These are phyloP conservation scores for Boletus mariae DNA, from an alignment of 1,284 basidiomycete genomes.

Conservation along the genomic window DNA sequence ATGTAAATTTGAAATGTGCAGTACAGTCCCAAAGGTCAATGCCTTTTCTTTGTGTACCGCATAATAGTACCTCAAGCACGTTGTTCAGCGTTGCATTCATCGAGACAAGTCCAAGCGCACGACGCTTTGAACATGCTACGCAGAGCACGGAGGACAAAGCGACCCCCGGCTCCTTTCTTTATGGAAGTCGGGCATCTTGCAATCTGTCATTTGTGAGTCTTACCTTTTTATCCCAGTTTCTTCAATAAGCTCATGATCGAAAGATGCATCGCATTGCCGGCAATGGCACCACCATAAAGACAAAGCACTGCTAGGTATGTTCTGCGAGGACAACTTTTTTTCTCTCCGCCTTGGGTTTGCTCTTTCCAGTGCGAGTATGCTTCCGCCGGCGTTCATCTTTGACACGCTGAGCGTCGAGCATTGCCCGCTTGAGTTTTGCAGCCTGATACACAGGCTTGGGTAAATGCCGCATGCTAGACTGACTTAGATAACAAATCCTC, in stretches of 20 bases:
- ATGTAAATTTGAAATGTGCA: too few species aligned
- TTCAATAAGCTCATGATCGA: not conserved
- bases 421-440: conserved; percentile 84
- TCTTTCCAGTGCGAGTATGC: conserved; percentile 80
- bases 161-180: too few species aligned
- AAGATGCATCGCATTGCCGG: conserved; percentile 8
- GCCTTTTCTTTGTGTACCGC: too few species aligned
- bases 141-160: too few species aligned
- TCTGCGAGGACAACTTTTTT: conserved; percentile 82
- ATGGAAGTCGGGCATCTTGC: not conserved
- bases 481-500: conserved; percentile 9
- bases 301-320: conserved; percentile 49
- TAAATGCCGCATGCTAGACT: conserved; percentile 76
- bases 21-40: too few species aligned
- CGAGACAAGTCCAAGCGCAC: too few species aligned
- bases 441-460: conserved; percentile 91
- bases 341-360: conserved; percentile 89
- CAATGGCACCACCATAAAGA: conserved; percentile 8
- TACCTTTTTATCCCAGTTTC: conserved; percentile 3
- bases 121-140: too few species aligned
- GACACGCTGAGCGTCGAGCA: conserved; percentile 86
- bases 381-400: conserved; percentile 94
- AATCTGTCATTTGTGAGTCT: not conserved
- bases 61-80: too few species aligned
- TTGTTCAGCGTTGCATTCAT: too few species aligned